Evolutionary conservation across 1,284 basidiomycete species (phyloP).

Genomic region (Acaromyces ingoldii): DNA sequence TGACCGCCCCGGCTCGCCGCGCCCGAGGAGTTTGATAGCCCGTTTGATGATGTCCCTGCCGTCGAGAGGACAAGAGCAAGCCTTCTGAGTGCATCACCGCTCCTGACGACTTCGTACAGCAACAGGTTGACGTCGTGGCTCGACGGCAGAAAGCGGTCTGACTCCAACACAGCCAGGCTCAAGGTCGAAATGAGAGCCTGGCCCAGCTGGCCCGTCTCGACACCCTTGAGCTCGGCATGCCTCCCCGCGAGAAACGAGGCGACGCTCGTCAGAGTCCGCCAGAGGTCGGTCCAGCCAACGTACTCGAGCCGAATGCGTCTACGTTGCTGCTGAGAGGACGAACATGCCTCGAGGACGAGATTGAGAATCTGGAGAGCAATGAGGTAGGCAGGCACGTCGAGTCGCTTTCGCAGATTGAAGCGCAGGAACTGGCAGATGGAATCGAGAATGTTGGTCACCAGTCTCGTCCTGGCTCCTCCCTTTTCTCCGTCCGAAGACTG

Average conservation of each 20-base stretch:
- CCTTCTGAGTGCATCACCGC: neutral
- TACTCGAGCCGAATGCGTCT: neutral
- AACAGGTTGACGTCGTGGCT: slow-evolving; percentile 1
- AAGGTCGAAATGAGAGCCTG: slow-evolving; percentile 2
- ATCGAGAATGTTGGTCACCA: slow-evolving; percentile 34
- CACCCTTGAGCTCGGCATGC: neutral
- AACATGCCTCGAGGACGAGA: neutral
- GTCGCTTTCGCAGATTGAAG: slow-evolving; percentile 41
- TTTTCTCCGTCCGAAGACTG: neutral
- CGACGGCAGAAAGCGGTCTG: neutral
- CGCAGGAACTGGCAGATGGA: slow-evolving; percentile 28
- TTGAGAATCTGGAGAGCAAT: neutral
- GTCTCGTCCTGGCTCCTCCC: slow-evolving; percentile 15
- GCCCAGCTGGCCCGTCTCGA: neutral
- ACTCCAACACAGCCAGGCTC: slow-evolving; percentile 2
- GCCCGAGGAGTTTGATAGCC: neutral
- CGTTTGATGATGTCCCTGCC: neutral
- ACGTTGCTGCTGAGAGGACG: too few species aligned
- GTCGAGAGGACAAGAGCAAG: neutral
- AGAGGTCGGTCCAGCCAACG: neutral
- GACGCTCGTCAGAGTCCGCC: neutral
- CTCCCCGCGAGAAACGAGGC: slow-evolving; percentile 1
- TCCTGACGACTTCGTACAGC: neutral
- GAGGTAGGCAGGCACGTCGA: slow-evolving; percentile 29
- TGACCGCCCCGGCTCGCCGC: neutral